A percentile compares a stretch with the other conserved stretches of the same genome.
Evolutionary conservation across 352 stramenopile species (phyloP).

Genomic region (Pythium aquatile): DNA sequence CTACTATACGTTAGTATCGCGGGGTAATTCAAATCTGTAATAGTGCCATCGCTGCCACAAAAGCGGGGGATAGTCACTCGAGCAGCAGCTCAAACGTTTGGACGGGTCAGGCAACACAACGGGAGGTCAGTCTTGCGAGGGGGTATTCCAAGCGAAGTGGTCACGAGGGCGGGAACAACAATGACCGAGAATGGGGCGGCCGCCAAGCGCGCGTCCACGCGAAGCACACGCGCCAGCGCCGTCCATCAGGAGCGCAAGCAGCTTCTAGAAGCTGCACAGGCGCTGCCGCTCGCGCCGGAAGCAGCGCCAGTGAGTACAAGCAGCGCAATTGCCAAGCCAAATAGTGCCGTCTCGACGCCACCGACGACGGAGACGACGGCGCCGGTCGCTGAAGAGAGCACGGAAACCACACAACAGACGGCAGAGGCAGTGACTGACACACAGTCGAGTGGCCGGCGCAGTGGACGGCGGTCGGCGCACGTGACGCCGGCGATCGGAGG

Average conservation of each 20-base stretch:
- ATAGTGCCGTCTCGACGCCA: not conserved
- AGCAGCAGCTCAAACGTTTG: slow-evolving; percentile 16
- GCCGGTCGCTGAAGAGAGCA: not conserved
- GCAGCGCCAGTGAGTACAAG: not conserved
- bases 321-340: slow-evolving; percentile 1
- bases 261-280: slow-evolving; percentile 11
- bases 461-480: slow-evolving; percentile 6
- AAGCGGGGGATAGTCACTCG: not conserved
- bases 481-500: not conserved
- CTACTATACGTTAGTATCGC: slow-evolving; percentile 4
- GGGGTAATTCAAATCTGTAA: slow-evolving; percentile 6
- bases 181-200: slow-evolving; percentile 14
- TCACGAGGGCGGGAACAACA: slow-evolving; percentile 23
- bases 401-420: not conserved
- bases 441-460: slow-evolving; percentile 7
- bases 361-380: not conserved
- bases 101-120: slow-evolving; percentile 8
- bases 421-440: not conserved
- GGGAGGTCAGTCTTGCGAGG: slow-evolving; percentile 34
- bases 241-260: slow-evolving; percentile 24
- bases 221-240: slow-evolving; percentile 19
- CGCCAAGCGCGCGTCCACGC: slow-evolving; percentile 23
- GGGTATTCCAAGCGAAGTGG: slow-evolving; percentile 8
- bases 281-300: slow-evolving; percentile 6
- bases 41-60: not conserved